phyloP scores from a whole-genome alignment of 179 eudicot species.

The Sideroxylon spinosum region DNA sequence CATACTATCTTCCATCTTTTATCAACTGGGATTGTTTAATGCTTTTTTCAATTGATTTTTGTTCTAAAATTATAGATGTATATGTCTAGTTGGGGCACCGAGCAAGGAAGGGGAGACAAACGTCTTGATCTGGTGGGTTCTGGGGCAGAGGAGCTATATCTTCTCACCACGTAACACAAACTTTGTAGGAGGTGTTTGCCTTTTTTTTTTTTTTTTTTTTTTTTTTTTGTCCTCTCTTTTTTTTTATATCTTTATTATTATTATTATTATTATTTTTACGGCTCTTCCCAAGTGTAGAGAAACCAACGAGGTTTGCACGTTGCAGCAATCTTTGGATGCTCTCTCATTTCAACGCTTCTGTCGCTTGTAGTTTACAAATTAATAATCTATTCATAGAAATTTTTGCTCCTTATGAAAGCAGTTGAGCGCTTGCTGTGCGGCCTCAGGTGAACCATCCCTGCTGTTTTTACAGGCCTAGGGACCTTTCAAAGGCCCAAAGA shows the following conservation, averaged over 20 bases:
- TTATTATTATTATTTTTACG: no score
- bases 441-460: no score
- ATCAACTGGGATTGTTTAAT: not conserved
- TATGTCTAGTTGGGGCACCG: not conserved
- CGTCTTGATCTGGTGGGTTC: not conserved
- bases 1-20: slow-evolving; percentile 7
- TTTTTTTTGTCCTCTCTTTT: no score
- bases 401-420: no score
- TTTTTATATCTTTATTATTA: no score
- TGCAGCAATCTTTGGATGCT: not conserved
- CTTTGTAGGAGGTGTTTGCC: no score
- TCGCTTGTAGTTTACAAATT: not conserved
- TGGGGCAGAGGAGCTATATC: not conserved
- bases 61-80: not conserved
- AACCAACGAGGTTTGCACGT: not conserved
- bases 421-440: no score
- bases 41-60: not conserved
- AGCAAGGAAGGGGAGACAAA: not conserved
- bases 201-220: no score
- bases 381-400: no score
- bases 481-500: no score
- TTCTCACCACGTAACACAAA: not conserved
- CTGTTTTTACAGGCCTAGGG: no score
- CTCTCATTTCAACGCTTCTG: not conserved
- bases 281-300: not conserved